Base-by-base conservation (phyloP, 2,329 filamentous ascomycete genomes). In the Botrytis elliptica region DNA sequence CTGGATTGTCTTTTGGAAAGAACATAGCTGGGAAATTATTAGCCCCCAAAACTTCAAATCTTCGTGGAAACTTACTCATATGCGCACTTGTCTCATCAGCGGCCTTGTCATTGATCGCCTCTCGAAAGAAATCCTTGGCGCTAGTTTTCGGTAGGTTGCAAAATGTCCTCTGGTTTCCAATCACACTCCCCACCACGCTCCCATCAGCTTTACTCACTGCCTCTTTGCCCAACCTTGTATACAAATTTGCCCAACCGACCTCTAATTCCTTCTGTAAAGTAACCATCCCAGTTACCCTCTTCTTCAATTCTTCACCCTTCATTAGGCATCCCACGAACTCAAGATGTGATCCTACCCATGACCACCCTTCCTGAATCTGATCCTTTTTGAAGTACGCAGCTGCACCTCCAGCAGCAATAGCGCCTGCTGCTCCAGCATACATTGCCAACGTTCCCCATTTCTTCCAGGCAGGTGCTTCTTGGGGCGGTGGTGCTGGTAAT, bases 281-380 rank as follows among this genome's bases (percentile, higher is more conserved):
- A n/a, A 88, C 86, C 81, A 98, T 86, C 75, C 85, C 87, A n/a
- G 86, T 84, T 16, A 97, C 86, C 46, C 96, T 89, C 79, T 90
- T 88, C 77, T 91, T 90, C 76, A 98, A 85, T 80, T 97, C 94
- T 78, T 95, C 92, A 7, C 90, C 90, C n/a, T 93, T 90, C 66
- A 93, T 92, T 12, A 99, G 87, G 79, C 94, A 97, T 3, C 94
- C 94, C 1, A 98, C 93, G 79, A 98, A 99, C 82, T 96, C 93
- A 40, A 99, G 89, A 83, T 99, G 96, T 52, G 93, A 96, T 25
- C 92, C 90, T 22, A 93, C 93, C 94, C 95, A 98, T 16, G 86
- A 86, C 84, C 91, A 91, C 12, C 95, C 92, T 74, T 91, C 87
- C 4, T 88, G 89, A 75, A 98, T 89, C 76, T 93, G 90, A 46